Evolutionary conservation across 345 rosid species (phyloP), one percentile per base, ranked within the genome.

Genomic region (Heritiera littoralis): DNA sequence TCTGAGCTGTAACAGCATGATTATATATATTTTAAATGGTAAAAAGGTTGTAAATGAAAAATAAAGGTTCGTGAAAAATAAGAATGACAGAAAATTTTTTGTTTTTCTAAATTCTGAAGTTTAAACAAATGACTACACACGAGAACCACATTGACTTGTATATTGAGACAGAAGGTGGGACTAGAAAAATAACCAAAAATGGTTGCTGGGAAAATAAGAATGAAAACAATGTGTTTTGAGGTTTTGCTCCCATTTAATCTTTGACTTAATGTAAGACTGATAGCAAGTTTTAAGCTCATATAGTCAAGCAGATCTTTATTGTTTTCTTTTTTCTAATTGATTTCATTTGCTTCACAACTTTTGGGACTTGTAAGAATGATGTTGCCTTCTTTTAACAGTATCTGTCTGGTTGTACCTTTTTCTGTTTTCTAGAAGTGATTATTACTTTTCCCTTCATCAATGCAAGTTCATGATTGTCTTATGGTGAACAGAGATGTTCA

Each of bases 401-500:
- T 18, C 76, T 5, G 63, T 14, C 18, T 32, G 75, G 23, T 32
- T 72, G 51, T 52, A 32, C 13, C 12, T 28, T 11, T 68, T 12
- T 66, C 17, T 6, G 32, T 70, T 48, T 2, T 48, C 55, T 46
- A 45, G 35, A 20, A 5, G 35, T 20, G 54, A 46, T 46, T 45
- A 68, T 68, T 45, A 13, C 38, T 46, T 20, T 11, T 5, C 15
- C 85, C 83, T 71, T 80, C 63, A 61, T 28, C 5, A n/a, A 61
- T 71, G 60, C 64, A 58, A 68, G 72, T 28, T 12, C 61, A 55
- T 77, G 60, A 40, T 64, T 2, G 8, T 77, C 35, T 56, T 65
- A 40, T 77, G 68, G 60, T 81, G 78, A 43, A 77, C 86, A 88
- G 91, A 77, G 72, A 38, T 55, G 72, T 32, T 74, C 82, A 75